Evolutionary conservation across 345 rosid genomes (phyloP).

Genomic region (Firmiana major): DNA sequence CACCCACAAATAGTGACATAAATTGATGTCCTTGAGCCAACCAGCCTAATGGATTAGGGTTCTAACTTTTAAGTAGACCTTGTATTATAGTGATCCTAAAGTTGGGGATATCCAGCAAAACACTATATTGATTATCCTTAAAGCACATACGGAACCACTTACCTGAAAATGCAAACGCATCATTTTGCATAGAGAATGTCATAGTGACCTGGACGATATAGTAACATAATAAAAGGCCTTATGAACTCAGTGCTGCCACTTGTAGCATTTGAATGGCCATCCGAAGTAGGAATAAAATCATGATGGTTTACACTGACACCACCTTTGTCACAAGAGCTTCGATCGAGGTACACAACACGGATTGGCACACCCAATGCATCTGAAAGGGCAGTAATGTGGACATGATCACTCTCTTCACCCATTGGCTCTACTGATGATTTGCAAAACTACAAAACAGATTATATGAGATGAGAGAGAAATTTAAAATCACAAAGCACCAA

Average conservation of each 20-base stretch:
- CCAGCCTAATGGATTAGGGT: neutral
- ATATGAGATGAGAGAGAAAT: conserved; percentile 3
- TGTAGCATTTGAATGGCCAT: conserved; percentile 26
- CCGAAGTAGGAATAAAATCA: conserved; percentile 61
- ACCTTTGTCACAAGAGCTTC: conserved; percentile 79
- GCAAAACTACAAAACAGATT: conserved; percentile 70
- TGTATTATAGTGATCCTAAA: neutral
- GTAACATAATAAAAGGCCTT: conserved; percentile 73
- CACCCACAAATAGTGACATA: too few species aligned
- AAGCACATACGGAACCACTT: conserved; percentile 18
- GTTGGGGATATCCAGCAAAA: neutral
- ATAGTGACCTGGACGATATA: conserved; percentile 98
- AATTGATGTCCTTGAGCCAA: conserved; percentile 2
- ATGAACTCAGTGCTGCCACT: conserved; percentile 29
- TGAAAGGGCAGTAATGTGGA: conserved; percentile 92
- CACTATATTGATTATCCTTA: neutral
- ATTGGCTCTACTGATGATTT: conserved; percentile 98
- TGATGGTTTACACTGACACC: conserved; percentile 87
- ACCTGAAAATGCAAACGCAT: conserved; percentile 29
- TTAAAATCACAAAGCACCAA: neutral
- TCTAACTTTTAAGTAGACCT: neutral
- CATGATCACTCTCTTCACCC: conserved; percentile 99
- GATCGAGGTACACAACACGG: conserved; percentile 90
- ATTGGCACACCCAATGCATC: conserved; percentile 92
- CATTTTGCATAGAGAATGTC: conserved; percentile 90